These are phyloP conservation scores for Aspergillus taichungensis DNA, from an alignment of 495 filamentous ascomycete species.

Conservation along the genomic window DNA sequence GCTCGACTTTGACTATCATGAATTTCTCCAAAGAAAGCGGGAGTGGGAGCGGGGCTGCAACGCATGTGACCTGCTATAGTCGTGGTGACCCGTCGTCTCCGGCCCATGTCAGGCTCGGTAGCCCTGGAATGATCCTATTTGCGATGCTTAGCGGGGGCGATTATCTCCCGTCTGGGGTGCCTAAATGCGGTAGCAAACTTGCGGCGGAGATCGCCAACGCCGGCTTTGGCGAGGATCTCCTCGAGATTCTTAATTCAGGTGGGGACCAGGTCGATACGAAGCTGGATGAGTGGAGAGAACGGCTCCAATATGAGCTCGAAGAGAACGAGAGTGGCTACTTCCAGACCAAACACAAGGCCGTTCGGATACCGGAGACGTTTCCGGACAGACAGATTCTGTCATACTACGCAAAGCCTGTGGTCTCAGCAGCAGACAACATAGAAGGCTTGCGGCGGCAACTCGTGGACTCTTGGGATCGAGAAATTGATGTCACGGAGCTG, in stretches of 20 bases:
- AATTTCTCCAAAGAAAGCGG: slow-evolving; percentile 74
- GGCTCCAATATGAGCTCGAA: slow-evolving; percentile 63
- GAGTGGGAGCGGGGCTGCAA: slow-evolving; percentile 56
- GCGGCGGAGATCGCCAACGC: slow-evolving; percentile 86
- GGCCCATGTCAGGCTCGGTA: slow-evolving; percentile 51
- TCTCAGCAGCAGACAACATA: slow-evolving; percentile 57
- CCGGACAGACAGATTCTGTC: slow-evolving; percentile 69
- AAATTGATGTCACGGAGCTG: slow-evolving; percentile 59
- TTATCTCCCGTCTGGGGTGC: slow-evolving; percentile 83
- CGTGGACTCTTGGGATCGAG: slow-evolving; percentile 50
- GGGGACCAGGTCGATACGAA: slow-evolving; percentile 35
- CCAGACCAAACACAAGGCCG: slow-evolving; percentile 57
- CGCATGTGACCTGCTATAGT: slow-evolving; percentile 76
- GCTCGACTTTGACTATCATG: slow-evolving; percentile 64
- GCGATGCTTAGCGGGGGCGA: slow-evolving; percentile 96
- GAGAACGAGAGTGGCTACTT: slow-evolving; percentile 85
- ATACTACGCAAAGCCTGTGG: slow-evolving; percentile 78
- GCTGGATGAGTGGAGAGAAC: slow-evolving; percentile 63
- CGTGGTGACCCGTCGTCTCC: slow-evolving; percentile 29
- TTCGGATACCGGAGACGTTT: slow-evolving; percentile 73
- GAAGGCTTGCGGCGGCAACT: slow-evolving; percentile 39
- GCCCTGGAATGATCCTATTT: slow-evolving; percentile 87
- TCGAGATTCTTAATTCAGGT: slow-evolving; percentile 43
- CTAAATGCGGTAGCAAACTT: slow-evolving; percentile 75
- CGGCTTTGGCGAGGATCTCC: slow-evolving; percentile 75